These are phyloP conservation scores for Termitomyces sp. DNA, from an alignment of 768 basidiomycete species.

Conservation along the genomic window DNA sequence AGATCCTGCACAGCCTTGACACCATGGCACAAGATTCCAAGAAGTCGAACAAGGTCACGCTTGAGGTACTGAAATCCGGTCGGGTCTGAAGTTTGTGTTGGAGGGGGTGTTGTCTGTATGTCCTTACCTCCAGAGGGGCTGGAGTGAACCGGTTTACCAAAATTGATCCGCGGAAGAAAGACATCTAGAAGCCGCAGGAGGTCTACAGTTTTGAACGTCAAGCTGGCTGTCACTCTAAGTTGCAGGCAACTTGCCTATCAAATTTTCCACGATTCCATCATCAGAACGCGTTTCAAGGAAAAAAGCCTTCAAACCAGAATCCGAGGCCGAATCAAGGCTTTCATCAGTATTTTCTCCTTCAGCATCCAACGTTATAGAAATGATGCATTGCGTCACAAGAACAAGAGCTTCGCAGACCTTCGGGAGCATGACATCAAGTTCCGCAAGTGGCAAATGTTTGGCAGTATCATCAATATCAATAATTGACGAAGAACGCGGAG, in stretches of 20 bases:
- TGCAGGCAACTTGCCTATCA: slow-evolving; percentile 41
- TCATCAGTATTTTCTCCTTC: slow-evolving; percentile 26
- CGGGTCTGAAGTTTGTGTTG: slow-evolving; percentile 26
- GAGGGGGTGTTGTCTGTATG: slow-evolving; percentile 15
- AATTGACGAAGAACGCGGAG: not conserved
- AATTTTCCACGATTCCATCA: slow-evolving; percentile 44
- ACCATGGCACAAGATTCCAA: slow-evolving; percentile 72
- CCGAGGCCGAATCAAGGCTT: slow-evolving; percentile 10
- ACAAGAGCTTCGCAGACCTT: slow-evolving; percentile 80
- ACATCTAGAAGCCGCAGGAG: slow-evolving; percentile 66
- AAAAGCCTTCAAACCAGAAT: slow-evolving; percentile 31
- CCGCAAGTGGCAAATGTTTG: slow-evolving; percentile 17
- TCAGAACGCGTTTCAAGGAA: slow-evolving; percentile 37
- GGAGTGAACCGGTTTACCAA: slow-evolving; percentile 53
- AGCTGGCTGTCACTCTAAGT: slow-evolving; percentile 2
- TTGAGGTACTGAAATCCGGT: slow-evolving; percentile 82
- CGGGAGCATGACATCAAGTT: slow-evolving; percentile 66
- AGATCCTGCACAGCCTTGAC: slow-evolving; percentile 68
- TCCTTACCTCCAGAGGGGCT: slow-evolving; percentile 14
- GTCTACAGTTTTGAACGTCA: slow-evolving; percentile 35
- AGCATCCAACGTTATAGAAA: slow-evolving; percentile 54
- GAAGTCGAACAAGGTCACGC: slow-evolving; percentile 80
- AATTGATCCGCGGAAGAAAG: slow-evolving; percentile 84
- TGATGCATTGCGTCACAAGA: slow-evolving; percentile 70
- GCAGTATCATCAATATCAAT: slow-evolving; percentile 1